These are phyloP conservation scores for Aulographum hederae DNA, from an alignment of 2,329 filamentous ascomycete genomes.

Conservation along the genomic window DNA sequence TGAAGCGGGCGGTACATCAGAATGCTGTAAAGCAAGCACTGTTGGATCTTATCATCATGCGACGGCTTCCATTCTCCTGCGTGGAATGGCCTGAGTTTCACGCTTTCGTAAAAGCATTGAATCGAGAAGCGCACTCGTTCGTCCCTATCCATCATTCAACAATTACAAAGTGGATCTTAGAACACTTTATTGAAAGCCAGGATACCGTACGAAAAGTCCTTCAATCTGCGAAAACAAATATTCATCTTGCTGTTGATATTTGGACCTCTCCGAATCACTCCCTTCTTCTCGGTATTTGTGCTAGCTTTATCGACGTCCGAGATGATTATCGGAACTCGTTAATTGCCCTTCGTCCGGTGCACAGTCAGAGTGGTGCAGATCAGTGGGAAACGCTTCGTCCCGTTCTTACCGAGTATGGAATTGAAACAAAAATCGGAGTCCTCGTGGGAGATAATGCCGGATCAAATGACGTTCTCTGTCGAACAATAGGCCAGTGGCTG, in stretches of 20 bases:
- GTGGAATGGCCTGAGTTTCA: no score
- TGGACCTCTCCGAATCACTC: no score
- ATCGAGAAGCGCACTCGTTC: not conserved
- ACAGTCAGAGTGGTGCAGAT: not conserved
- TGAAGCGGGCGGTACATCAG: not conserved
- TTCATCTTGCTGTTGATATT: slow-evolving; percentile 1
- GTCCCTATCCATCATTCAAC: not conserved
- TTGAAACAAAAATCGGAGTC: not conserved
- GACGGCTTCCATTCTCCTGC: not conserved
- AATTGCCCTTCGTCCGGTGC: not conserved
- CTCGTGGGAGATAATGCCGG: not conserved
- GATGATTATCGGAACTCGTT: not conserved
- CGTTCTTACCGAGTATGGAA: not conserved
- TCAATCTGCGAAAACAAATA: not conserved
- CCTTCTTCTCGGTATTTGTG: slow-evolving; percentile 1
- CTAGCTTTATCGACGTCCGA: not conserved
- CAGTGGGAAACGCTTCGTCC: not conserved
- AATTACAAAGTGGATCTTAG: not conserved
- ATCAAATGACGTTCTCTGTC: not conserved
- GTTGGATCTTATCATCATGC: not conserved
- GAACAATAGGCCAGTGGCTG: not conserved
- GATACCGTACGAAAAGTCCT: slow-evolving; percentile 1
- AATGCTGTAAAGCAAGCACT: not conserved
- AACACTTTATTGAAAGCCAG: not conserved
- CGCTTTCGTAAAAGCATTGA: not conserved